Percentiles rank a stretch among this genome's conserved stretches.
Conservation (phyloP, 1,284 basidiomycete genomes). For the Volvariella surrecta region DNA sequence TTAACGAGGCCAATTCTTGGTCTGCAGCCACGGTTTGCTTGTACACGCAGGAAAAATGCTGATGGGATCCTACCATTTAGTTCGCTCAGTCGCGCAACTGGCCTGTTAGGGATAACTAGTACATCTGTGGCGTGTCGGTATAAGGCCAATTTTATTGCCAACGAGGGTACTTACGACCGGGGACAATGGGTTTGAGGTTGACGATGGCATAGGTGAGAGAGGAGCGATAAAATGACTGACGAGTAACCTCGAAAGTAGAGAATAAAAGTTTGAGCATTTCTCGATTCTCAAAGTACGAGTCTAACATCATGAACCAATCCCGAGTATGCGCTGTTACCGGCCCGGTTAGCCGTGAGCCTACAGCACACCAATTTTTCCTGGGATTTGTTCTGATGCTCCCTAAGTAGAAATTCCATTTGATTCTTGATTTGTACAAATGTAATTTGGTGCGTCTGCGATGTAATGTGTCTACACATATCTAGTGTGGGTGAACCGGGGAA, state of each 20-base stretch:
- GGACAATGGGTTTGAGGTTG: slow-evolving; percentile 88
- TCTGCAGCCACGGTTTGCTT: slow-evolving; percentile 18
- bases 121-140: slow-evolving; percentile 57
- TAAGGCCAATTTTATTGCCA: slow-evolving; percentile 1
- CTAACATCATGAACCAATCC: too few relatives aligned
- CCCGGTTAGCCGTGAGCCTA: too few relatives aligned
- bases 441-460: too few relatives aligned
- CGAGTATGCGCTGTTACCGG: too few relatives aligned
- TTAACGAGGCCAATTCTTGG: slow-evolving; percentile 71
- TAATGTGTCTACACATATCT: too few relatives aligned
- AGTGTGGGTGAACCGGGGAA: too few relatives aligned
- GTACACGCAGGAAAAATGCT: slow-evolving; percentile 2
- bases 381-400: too few relatives aligned
- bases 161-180: slow-evolving; percentile 66
- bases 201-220: slow-evolving; percentile 76
- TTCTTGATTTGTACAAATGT: too few relatives aligned
- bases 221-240: slow-evolving; percentile 74
- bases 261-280: slow-evolving; percentile 39
- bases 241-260: slow-evolving; percentile 78
- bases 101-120: slow-evolving; percentile 74
- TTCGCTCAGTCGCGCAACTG: slow-evolving; percentile 71
- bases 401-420: too few relatives aligned
- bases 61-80: slow-evolving; percentile 41
- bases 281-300: too few relatives aligned
- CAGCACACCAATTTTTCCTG: too few relatives aligned